Evolutionary conservation across 305 asterid genomes (phyloP), one percentile per base, ranked within the genome.

Genomic region (Fraxinus nigra): DNA sequence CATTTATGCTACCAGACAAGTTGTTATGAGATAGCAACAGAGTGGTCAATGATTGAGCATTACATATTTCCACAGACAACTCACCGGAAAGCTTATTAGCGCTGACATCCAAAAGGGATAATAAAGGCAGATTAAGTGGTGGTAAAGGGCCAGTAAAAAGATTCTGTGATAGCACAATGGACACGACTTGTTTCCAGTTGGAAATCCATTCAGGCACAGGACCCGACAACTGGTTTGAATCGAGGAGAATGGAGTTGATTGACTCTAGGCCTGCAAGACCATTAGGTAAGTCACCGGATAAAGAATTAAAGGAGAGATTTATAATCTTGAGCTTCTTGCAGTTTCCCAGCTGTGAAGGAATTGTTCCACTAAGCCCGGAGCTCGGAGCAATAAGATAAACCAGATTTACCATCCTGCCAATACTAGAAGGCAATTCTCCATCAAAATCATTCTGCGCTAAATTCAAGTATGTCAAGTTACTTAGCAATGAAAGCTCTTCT

Each of bases 191-290:
- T 79, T 84, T 92, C 98, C 96, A 94, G 43, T 89, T 88, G 4
- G 94, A 92, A 82, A 93, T 90, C 98, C 98, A 94, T 1, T 9
- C 59, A 0, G 97, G 97, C 61, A 94, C 32, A 0, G 90, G 82
- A 3, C 98, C 97, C 1, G 96, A 90, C 59, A 94, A 81, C 8
- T 32, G 83, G 84, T 94, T 94, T 13, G 92, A 87, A 80, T 83
- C 87, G 3, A 94, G 92, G 28, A 87, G 84, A 75, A 93, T 73
- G 0, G 97, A 87, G 7, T 65, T 51, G 76, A 94, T 76, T 2
- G 90, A 89, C 67, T 75, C 88, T 87, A 94, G 10, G 6, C 89
- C 89, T 13, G 91, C 85, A 77, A 94, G 93, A 18, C 79, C 84
- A 1, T 76, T 81, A 3, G 93, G 97, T 75, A 94, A 85, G 20